A percentile compares a stretch with the other conserved stretches of the same genome.
phyloP scores from a whole-genome alignment of 192 early-diverging fungal species.

The Podila verticillata region DNA sequence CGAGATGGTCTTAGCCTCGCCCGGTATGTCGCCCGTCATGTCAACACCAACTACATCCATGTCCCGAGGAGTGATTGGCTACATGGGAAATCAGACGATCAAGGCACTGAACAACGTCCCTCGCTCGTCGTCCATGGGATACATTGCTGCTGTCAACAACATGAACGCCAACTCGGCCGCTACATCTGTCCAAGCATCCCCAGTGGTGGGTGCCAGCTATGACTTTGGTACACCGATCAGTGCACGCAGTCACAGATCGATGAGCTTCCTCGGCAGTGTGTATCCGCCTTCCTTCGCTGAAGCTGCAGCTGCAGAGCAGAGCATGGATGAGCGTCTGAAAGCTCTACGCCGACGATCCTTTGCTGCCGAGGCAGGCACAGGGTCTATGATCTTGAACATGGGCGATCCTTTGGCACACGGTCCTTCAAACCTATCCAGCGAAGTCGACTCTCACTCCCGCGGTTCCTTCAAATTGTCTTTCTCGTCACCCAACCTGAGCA shows the following conservation, averaged over 20 bases:
- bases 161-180: background rate
- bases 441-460: background rate
- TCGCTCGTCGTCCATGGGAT: conserved; percentile 23
- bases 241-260: conserved; percentile 9
- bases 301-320: conserved; percentile 17
- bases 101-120: conserved; percentile 23
- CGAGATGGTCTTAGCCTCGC: background rate
- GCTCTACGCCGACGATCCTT: conserved; percentile 27
- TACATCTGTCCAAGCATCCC: conserved; percentile 9
- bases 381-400: too few relatives aligned
- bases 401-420: too few relatives aligned
- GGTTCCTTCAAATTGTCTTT: conserved; percentile 26
- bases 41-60: conserved; percentile 21
- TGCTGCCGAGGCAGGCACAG: background rate
- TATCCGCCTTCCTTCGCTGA: conserved; percentile 7
- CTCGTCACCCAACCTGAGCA: conserved; percentile 27
- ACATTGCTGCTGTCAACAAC: conserved; percentile 20
- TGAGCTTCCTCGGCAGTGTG: conserved; percentile 7
- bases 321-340: conserved; percentile 41
- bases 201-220: background rate
- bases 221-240: conserved; percentile 1
- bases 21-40: conserved; percentile 6
- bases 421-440: background rate
- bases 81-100: conserved; percentile 26
- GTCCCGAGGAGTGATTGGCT: conserved; percentile 24